Percentiles rank a stretch among this genome's conserved stretches.
Evolutionary conservation across 2,329 filamentous ascomycete species (phyloP).

Genomic region (Passalora sequoiae): DNA sequence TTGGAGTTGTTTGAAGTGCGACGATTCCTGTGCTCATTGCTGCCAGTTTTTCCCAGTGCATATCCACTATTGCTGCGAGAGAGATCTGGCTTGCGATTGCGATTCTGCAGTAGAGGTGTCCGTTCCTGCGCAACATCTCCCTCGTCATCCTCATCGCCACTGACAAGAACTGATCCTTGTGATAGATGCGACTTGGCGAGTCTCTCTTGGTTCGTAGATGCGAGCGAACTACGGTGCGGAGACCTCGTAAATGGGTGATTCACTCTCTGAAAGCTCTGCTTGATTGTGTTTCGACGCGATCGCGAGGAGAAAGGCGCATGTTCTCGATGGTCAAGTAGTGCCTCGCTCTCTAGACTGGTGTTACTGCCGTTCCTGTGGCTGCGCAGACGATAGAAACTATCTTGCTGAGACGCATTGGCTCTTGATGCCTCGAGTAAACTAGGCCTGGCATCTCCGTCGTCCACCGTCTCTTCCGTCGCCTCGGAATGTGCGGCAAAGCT

Average conservation of each 20-base stretch:
- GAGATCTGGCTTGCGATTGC: constrained; percentile 29
- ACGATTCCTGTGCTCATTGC: constrained; percentile 21
- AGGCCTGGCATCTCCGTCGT: constrained; percentile 39
- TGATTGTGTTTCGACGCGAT: constrained; percentile 42
- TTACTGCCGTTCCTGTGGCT: constrained; percentile 59
- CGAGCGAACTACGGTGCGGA: constrained; percentile 21
- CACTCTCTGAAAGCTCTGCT: constrained; percentile 30
- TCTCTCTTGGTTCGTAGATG: constrained; percentile 11
- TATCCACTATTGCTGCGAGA: constrained; percentile 28
- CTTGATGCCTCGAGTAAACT: constrained; percentile 38
- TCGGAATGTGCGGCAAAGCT: constrained; percentile 69
- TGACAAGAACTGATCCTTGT: constrained; percentile 20
- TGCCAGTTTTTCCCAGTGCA: constrained; percentile 28
- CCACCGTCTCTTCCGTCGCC: constrained; percentile 49
- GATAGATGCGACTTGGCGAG: constrained; percentile 4
- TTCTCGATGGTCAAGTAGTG: constrained; percentile 74
- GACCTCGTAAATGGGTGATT: constrained; percentile 24
- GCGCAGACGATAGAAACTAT: constrained; percentile 52
- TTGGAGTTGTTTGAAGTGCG: constrained; percentile 27
- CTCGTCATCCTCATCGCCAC: constrained; percentile 48
- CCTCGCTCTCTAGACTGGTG: constrained; percentile 85
- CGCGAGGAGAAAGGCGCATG: constrained; percentile 34
- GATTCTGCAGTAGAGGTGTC: constrained; percentile 49
- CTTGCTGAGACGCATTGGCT: constrained; percentile 34
- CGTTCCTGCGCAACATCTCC: constrained; percentile 45